Conservation (phyloP, 495 filamentous ascomycete genomes). For the Stereocaulon alpinum region DNA sequence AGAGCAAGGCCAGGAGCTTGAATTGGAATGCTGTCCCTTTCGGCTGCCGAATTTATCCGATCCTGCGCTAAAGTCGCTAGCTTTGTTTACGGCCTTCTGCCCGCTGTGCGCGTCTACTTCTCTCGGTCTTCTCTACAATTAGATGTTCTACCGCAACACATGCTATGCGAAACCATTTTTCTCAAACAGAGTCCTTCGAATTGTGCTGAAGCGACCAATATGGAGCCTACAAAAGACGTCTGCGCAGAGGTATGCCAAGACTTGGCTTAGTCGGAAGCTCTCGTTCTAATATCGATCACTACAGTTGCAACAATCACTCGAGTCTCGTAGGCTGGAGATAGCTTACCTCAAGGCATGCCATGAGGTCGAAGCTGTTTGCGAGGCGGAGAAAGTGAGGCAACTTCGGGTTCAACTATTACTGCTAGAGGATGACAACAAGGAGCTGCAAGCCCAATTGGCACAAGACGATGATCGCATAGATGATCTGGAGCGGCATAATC, state of each 20-base stretch:
- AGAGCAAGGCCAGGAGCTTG: conserved; percentile 16
- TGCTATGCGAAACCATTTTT: background rate
- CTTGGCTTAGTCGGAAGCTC: background rate
- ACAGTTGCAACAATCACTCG: conserved; percentile 35
- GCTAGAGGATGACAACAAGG: conserved; percentile 61
- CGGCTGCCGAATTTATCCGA: conserved; percentile 6
- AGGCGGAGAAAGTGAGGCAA: conserved; percentile 57
- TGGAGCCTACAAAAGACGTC: background rate
- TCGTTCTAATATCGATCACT: background rate
- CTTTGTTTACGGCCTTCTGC: conserved; percentile 3
- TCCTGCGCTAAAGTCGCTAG: background rate
- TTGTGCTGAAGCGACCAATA: background rate
- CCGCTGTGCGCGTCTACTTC: background rate
- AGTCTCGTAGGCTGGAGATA: conserved; percentile 46
- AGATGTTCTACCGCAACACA: background rate
- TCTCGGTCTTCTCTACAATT: background rate
- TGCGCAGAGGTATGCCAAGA: background rate
- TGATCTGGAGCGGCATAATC: conserved; percentile 37
- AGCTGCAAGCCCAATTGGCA: conserved; percentile 48
- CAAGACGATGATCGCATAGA: conserved; percentile 43
- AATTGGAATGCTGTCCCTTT: conserved; percentile 1
- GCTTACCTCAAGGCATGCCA: conserved; percentile 52
- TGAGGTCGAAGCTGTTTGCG: conserved; percentile 48
- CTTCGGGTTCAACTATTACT: conserved; percentile 55
- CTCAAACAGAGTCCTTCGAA: too few species aligned